Evolutionary conservation across 2,329 filamentous ascomycete species (phyloP), one percentile per base, ranked within the genome.

Genomic region (Paramyrothecium roridum): DNA sequence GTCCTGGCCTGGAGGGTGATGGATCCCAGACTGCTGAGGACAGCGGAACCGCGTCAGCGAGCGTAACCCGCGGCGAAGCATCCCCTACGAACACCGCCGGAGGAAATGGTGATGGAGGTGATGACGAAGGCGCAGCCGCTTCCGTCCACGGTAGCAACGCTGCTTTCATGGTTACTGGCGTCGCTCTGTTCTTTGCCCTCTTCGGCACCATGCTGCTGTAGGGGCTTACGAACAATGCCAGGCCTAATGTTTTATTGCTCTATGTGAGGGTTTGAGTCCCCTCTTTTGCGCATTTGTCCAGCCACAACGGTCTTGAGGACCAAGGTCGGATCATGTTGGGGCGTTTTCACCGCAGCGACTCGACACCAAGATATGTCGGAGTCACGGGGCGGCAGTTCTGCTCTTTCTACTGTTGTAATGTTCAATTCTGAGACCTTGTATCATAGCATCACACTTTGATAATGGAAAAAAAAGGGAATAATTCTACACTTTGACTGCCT

Each of bases 21-120:
- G 82, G 82, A 22, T 85, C 82, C 21, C 82, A 85, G 72, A 75
- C 79, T 51, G 75, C 77, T 12, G 73, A 71, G 7, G 75, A 72
- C 63, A 72, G 75, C 53, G 74, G 78, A 48, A 76, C 76, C 19
- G 78, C 79, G 43, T 79, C 78, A 17, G 73, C 71, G 55, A 73
- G 73, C 59, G 66, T 66, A 52, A 72, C 71, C 30, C 59, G 62
- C 37, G 71, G 70, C 23, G 56, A 68, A 50, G 61, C 68, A 45
- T 71, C 65, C 20, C 64, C 64, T 50, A 71, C 65, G n/a, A 57
- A 55, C 56, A 40, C 54, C 11, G 34, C 58, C 7, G 56, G 60
- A 34, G 52, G 50, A 23, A 50, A 57, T 8, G 40, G 52, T 26
- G 53, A 48, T 49, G 55, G 52, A 49, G 56, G 55, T 20, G 60